Evolutionary conservation across 1,284 basidiomycete genomes (phyloP).

Genomic region (Trichosporon ovoides): DNA sequence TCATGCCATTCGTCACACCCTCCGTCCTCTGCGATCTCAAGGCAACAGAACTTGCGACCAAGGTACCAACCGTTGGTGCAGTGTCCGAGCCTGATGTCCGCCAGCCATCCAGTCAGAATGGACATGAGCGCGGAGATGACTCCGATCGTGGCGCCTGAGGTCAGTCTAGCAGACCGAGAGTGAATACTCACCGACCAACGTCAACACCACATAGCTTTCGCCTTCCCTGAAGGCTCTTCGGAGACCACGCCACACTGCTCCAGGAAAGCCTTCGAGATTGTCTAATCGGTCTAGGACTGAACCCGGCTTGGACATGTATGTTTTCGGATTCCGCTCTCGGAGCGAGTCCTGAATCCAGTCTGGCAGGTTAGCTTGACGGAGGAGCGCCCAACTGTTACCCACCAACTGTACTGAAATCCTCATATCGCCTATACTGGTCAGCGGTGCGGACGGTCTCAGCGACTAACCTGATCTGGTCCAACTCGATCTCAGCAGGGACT

Average conservation of each 20-base stretch:
- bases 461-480: conserved; percentile 51
- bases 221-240: conserved; percentile 54
- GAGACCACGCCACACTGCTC: conserved; percentile 62
- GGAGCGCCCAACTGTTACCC: conserved; percentile 24
- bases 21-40: conserved; percentile 64
- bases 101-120: conserved; percentile 95
- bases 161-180: background rate
- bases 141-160: conserved; percentile 79
- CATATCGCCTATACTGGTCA: conserved; percentile 46
- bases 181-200: conserved; percentile 66
- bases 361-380: conserved; percentile 26
- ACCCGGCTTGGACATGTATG: conserved; percentile 15
- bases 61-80: conserved; percentile 98
- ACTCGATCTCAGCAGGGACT: conserved; percentile 35
- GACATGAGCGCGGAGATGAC: conserved; percentile 90
- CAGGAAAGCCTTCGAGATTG: conserved; percentile 37
- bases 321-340: conserved; percentile 62
- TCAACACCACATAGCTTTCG: conserved; percentile 70
- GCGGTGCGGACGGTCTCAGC: background rate
- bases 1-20: conserved; percentile 88
- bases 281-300: conserved; percentile 35
- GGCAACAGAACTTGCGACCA: conserved; percentile 96
- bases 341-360: conserved; percentile 96
- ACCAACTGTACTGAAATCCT: conserved; percentile 78
- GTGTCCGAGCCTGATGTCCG: conserved; percentile 95